Evolutionary conservation across 495 filamentous ascomycete genomes (phyloP).

Genomic region (Penicillium crystallinum): DNA sequence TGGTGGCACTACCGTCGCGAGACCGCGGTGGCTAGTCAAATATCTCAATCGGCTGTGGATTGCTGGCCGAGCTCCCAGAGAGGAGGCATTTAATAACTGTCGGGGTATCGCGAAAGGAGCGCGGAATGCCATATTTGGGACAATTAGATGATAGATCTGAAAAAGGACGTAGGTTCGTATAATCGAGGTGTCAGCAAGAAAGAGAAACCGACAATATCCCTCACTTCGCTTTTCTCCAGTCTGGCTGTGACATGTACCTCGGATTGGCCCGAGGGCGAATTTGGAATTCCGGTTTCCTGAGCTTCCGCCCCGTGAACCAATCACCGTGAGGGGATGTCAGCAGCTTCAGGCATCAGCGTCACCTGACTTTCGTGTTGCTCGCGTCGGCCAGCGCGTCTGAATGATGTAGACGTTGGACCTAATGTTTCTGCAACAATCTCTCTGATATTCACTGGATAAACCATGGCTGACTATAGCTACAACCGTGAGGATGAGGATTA

Average conservation of each 20-base stretch:
- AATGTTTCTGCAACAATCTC: not conserved
- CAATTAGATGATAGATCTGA: not conserved
- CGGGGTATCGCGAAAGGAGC: constrained; percentile 26
- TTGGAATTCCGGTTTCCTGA: not conserved
- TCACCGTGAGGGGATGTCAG: constrained; percentile 25
- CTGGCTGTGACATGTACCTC: not conserved
- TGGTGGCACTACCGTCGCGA: constrained; percentile 67
- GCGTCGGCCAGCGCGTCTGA: constrained; percentile 22
- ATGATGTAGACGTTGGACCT: constrained; percentile 18
- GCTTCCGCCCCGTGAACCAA: constrained; percentile 18
- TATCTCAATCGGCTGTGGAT: constrained; percentile 21
- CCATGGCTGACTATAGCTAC: constrained; percentile 43
- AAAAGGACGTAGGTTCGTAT: not conserved
- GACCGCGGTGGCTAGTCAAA: constrained; percentile 25
- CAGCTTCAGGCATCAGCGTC: constrained; percentile 22
- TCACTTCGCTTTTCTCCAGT: not conserved
- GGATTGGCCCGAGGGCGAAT: not conserved
- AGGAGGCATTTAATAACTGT: constrained; percentile 24
- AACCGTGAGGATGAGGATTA: constrained; percentile 45
- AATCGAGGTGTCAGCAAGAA: not conserved
- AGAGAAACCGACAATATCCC: not conserved
- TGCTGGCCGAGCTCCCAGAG: constrained; percentile 16
- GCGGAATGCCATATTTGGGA: constrained; percentile 34
- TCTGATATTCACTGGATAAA: not conserved
- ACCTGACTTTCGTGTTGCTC: constrained; percentile 39